These are phyloP conservation scores for Puccinia novopanici DNA, from an alignment of 1,284 basidiomycete species.

Conservation along the genomic window DNA sequence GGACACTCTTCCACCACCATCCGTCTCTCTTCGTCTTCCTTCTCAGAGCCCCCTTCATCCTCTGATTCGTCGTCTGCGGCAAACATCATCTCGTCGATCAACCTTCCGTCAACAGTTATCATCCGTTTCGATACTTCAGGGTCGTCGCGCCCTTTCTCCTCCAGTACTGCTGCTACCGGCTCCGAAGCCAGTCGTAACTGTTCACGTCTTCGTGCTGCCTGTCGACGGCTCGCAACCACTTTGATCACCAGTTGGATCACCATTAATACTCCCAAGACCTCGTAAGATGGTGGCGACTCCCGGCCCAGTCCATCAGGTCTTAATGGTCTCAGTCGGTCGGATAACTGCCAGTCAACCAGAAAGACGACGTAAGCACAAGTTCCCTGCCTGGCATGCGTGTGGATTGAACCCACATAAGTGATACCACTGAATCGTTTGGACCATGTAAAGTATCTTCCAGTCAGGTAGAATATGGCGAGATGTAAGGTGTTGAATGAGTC, in stretches of 20 bases:
- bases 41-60: background rate
- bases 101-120: slow-evolving; percentile 35
- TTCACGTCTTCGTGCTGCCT: slow-evolving; percentile 17
- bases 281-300: slow-evolving; percentile 38
- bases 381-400: background rate
- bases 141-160: background rate
- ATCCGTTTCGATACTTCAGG: background rate
- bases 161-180: background rate
- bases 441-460: slow-evolving; percentile 59
- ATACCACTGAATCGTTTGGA: slow-evolving; percentile 59
- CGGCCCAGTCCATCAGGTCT: slow-evolving; percentile 33
- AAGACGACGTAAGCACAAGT: background rate
- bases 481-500: slow-evolving; percentile 59
- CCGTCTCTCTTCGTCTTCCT: background rate
- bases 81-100: slow-evolving; percentile 38
- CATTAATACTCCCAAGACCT: slow-evolving; percentile 42
- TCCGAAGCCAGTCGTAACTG: slow-evolving; percentile 9
- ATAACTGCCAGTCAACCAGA: slow-evolving; percentile 16
- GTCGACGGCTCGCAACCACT: background rate
- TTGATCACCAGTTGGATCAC: slow-evolving; percentile 35
- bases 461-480: slow-evolving; percentile 61
- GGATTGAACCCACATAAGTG: slow-evolving; percentile 55
- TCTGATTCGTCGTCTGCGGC: slow-evolving; percentile 19
- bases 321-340: slow-evolving; percentile 28
- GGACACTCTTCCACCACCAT: slow-evolving; percentile 32